phyloP scores from a whole-genome alignment of 2,329 filamentous ascomycete species.

The Mycosphaerella sp. region DNA sequence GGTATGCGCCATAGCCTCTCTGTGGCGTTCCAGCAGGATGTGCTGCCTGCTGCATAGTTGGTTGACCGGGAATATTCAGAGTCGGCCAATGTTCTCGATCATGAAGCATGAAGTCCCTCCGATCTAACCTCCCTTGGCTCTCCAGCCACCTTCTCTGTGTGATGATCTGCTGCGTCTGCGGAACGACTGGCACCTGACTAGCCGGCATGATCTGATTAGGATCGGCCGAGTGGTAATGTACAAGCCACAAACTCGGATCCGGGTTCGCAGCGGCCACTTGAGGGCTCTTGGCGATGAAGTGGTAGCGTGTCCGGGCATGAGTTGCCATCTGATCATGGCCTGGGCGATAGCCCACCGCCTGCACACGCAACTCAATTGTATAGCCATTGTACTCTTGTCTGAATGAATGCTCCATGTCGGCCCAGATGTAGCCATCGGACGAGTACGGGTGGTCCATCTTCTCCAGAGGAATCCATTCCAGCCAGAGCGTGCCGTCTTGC shows the following conservation, averaged over 20 bases:
- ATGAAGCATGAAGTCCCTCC: conserved; percentile 91
- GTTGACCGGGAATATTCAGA: conserved; percentile 58
- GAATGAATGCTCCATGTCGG: conserved; percentile 69
- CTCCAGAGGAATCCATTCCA: conserved; percentile 81
- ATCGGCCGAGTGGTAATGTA: conserved; percentile 79
- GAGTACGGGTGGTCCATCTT: conserved; percentile 67
- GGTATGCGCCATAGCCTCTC: conserved; percentile 27
- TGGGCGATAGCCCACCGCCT: conserved; percentile 72
- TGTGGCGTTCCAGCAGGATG: conserved; percentile 14
- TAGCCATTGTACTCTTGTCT: conserved; percentile 66
- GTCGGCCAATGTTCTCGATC: conserved; percentile 87
- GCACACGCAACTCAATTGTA: conserved; percentile 79
- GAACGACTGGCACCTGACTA: conserved; percentile 55
- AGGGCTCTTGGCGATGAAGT: conserved; percentile 67
- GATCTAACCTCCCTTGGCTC: conserved; percentile 70
- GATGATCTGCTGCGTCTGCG: conserved; percentile 55
- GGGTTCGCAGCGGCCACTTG: conserved; percentile 63
- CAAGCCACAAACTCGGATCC: conserved; percentile 80
- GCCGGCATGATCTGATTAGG: conserved; percentile 66
- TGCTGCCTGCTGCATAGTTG: conserved; percentile 13
- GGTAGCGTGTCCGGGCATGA: conserved; percentile 79
- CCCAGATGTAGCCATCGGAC: conserved; percentile 90
- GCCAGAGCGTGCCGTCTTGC: conserved; percentile 70
- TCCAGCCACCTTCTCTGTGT: conserved; percentile 57
- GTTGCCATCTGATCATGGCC: conserved; percentile 64